Evolutionary conservation across 2,329 filamentous ascomycete genomes (phyloP).

Genomic region (Cadophora gregata): DNA sequence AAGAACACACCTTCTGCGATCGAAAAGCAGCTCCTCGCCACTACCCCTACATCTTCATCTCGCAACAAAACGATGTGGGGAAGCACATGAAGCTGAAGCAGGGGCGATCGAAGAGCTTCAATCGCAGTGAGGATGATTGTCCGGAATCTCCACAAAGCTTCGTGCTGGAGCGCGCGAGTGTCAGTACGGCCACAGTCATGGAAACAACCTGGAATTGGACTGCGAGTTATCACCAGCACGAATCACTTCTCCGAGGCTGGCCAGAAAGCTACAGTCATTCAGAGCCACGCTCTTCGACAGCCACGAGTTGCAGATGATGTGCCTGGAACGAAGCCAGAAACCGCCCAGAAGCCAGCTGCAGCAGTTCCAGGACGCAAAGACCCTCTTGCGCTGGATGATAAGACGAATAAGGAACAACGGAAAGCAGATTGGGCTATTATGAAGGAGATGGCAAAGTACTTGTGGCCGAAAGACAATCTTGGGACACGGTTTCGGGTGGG

Average conservation of each 20-base stretch:
- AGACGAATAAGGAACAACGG: conserved; percentile 83
- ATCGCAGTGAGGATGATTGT: conserved; percentile 40
- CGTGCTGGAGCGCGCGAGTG: conserved; percentile 39
- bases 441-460: conserved; percentile 93
- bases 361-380: conserved; percentile 49
- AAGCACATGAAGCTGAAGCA: conserved; percentile 27
- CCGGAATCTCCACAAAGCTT: conserved; percentile 39
- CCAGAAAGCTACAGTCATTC: conserved; percentile 28
- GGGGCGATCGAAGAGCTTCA: conserved; percentile 29
- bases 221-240: conserved; percentile 43
- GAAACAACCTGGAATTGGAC: conserved; percentile 30
- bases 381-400: conserved; percentile 68
- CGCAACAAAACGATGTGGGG: conserved; percentile 34
- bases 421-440: conserved; percentile 99
- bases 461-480: conserved; percentile 91
- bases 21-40: conserved; percentile 24
- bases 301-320: conserved; percentile 33
- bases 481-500: conserved; percentile 85
- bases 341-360: conserved; percentile 33
- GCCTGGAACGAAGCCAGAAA: conserved; percentile 36
- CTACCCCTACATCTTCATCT: conserved; percentile 36
- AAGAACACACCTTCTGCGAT: neutral
- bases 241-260: conserved; percentile 36
- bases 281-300: conserved; percentile 34
- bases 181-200: conserved; percentile 36